Base-by-base conservation (phyloP, 192 early-diverging fungal genomes). In the Backusella mclennaniae region DNA sequence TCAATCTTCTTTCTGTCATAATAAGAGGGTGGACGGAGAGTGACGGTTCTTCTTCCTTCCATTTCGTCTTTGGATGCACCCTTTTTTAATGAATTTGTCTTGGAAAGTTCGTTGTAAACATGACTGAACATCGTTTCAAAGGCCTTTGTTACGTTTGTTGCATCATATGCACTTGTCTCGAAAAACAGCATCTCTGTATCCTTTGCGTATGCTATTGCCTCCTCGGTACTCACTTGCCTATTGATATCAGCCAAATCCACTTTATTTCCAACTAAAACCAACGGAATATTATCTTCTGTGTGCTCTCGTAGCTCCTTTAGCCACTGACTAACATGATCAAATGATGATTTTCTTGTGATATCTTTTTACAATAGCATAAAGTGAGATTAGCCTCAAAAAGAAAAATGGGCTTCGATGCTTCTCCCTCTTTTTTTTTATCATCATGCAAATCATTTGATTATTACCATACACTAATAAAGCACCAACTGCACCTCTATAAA, bases 221-320 rank as follows among this genome's bases (percentile, higher is more conserved):
- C 95, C 44, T 94, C 94, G 1, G 89, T 86, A 15, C 87, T 82
- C 11, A 96, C 89, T 56, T 88, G 88, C 42, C 95, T 88, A 33
- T 77, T 74, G 29, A 85, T 84, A 35, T 87, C 87, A 12, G 78
- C 88, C 35, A 98, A 79, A 85, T 98, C 96, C 21, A 95, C 83
- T 84, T 98, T 96, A 88, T 96, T 98, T 41, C 96, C 96, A 38
- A 96, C 92, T 21, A 98, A 84, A 33, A 93, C 92, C 85, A 98
- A 93, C 67, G 96, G 94, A 79, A 96, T 95, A 83, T 93, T 94
- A 42, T 93, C 89, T 77, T 93, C 95, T 9, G 95, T 94, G 86
- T 96, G 95, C 31, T 95, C 92, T 78, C 95, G 92, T 23, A 98
- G 87, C 84, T 98, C 95, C 78, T 93, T 93, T 4, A 96, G 89